A percentile compares a stretch with the other conserved stretches of the same genome.
Evolutionary conservation across 495 filamentous ascomycete genomes (phyloP).

Genomic region (Trichoderma virens): DNA sequence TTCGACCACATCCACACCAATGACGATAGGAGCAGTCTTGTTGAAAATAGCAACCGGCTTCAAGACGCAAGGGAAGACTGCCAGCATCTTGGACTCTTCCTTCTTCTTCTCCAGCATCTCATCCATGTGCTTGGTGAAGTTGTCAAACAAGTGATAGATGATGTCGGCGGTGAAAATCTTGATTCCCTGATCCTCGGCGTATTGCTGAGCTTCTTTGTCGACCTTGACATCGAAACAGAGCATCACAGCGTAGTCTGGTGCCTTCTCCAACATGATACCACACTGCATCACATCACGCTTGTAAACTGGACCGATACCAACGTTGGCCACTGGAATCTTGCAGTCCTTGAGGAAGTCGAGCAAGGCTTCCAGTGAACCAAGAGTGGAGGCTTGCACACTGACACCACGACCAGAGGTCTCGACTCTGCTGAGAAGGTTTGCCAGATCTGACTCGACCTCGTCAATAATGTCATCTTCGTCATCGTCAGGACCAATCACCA

Average conservation of each 20-base stretch:
- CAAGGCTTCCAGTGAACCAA: constrained; percentile 93
- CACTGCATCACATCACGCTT: constrained; percentile 98
- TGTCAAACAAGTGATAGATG: constrained; percentile 97
- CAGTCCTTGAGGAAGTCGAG: constrained; percentile 90
- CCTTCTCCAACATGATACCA: constrained; percentile 94
- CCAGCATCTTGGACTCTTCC: constrained; percentile 89
- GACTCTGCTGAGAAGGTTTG: constrained; percentile 81
- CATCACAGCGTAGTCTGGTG: constrained; percentile 95
- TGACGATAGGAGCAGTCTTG: constrained; percentile 92
- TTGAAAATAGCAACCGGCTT: constrained; percentile 91
- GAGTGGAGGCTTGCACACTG: constrained; percentile 92
- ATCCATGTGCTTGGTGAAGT: constrained; percentile 90
- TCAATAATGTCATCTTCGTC: constrained; percentile 95
- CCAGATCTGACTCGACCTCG: constrained; percentile 92
- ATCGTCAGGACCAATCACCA: constrained; percentile 90
- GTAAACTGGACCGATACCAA: constrained; percentile 95
- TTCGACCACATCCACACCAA: constrained; percentile 92
- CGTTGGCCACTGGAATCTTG: constrained; percentile 96
- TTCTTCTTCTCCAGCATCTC: constrained; percentile 80
- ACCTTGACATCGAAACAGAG: constrained; percentile 99
- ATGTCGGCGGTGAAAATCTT: constrained; percentile 99
- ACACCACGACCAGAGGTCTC: constrained; percentile 89
- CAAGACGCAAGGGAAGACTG: constrained; percentile 94
- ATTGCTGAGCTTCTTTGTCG: constrained; percentile 87
- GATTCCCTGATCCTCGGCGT: constrained; percentile 90